Evolutionary conservation across 169 alveolate genomes (phyloP).

Genomic region (Babesia microti): DNA sequence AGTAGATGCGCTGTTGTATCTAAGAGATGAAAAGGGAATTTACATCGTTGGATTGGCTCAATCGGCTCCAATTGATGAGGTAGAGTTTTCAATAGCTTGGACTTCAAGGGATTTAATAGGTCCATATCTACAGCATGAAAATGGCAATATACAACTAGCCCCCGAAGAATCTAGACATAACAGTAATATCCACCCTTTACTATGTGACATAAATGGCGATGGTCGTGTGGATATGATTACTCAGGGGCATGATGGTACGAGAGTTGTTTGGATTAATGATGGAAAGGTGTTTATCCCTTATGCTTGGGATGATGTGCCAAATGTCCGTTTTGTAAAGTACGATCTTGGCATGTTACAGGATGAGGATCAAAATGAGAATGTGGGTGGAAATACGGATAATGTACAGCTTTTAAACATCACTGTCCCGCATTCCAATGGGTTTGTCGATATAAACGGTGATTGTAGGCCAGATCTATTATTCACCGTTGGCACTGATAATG

Average conservation of each 20-base stretch:
- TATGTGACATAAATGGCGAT: conserved; percentile 69
- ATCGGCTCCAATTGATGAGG: too few relatives aligned
- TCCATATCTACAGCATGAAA: too few relatives aligned
- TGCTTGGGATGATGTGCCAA: conserved; percentile 25
- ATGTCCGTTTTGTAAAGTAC: conserved; percentile 1
- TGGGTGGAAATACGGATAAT: conserved; percentile 25
- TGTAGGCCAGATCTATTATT: conserved; percentile 71
- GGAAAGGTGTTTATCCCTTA: conserved; percentile 34
- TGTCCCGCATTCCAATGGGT: conserved; percentile 66
- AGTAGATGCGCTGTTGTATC: too few relatives aligned
- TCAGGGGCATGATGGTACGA: conserved; percentile 35
- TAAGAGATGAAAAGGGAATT: too few relatives aligned
- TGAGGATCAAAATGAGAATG: not conserved
- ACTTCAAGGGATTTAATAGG: too few relatives aligned
- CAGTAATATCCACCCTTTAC: conserved; percentile 65
- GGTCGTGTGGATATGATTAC: conserved; percentile 59
- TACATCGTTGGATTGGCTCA: too few relatives aligned
- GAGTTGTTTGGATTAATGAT: conserved; percentile 50
- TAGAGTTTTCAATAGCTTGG: too few relatives aligned
- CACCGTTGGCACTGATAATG: conserved; percentile 34
- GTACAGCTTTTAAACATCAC: conserved; percentile 37
- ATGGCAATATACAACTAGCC: too few relatives aligned
- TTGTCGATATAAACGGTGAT: conserved; percentile 73
- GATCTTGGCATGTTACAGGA: not conserved
- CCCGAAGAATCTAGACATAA: too few relatives aligned